Evolutionary conservation across 163 green algal genomes (phyloP), one percentile per base, ranked within the genome.

Genomic region (Botryococcus braunii): DNA sequence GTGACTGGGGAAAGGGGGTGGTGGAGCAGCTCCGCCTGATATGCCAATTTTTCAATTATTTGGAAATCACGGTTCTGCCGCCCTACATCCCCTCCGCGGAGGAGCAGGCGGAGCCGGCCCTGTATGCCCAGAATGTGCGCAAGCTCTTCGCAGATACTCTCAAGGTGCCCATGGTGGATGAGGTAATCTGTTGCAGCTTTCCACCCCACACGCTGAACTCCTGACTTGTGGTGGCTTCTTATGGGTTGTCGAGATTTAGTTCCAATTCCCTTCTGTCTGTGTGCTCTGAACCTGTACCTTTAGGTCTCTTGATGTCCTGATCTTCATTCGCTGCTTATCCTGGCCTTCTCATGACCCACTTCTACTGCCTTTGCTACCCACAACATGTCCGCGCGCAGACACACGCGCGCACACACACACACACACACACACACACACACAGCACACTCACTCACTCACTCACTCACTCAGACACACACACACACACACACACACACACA

Each of bases 61-160:
- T 74, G 41, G 46, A 66, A 5, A 57, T 78, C 17, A 57, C 11
- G 6, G 49, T 83, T 39, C 67, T 83, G 64, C 71, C 74, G 23
- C 74, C 77, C 2, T 82, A 83, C 65, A 66, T 77, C 0, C 80
- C 80, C 36, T 72, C 57, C 32, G 62, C 59, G 17, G 71, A 23
- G 25, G 81, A 87, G 71, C 46, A 67, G 17, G 61, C 32, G 0
- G 61, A 81, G 47, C 63, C 77, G 5, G 27, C 25, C n/a, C 69
- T 83, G n/a, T 87, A 80, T 46, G 75, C 77, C 17, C 58, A 68
- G 21, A 82, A 83, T 70, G 77, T 87, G 37, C 60, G 76, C 2
- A 62, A 62, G 39, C 49, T 82, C 5, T 77, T 52, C 55, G 39
- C 38, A 7, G 29, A 56, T 8, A 46, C 17, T 9, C 52, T 72